Conservation (phyloP, 768 basidiomycete genomes). For the Hygrophorus russula region DNA sequence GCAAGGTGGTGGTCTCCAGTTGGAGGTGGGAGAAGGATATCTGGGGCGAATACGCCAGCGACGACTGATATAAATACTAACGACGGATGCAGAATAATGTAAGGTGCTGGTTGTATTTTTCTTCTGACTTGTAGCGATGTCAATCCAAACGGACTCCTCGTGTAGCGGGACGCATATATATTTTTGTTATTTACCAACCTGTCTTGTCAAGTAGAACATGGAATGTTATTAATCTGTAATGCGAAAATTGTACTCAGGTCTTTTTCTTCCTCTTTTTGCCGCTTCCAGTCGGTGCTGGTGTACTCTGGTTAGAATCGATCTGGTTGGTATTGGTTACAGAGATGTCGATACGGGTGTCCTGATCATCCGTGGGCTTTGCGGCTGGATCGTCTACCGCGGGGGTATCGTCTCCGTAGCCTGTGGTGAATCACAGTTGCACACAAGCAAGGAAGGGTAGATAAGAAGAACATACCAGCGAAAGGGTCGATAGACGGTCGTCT, state of each 20-base stretch:
- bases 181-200: no score
- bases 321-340: no score
- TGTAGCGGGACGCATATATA: no score
- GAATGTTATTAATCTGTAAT: no score
- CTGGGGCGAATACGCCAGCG: constrained; percentile 41
- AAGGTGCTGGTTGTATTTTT: constrained; percentile 20
- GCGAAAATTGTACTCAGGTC: background rate
- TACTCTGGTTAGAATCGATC: no score
- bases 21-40: constrained; percentile 28
- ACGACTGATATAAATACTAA: constrained; percentile 32
- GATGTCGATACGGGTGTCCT: no score
- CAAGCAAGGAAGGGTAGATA: background rate
- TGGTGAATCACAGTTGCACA: background rate
- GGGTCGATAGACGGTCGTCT: constrained; percentile 49
- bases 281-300: no score
- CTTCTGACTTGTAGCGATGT: constrained; percentile 9
- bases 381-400: background rate
- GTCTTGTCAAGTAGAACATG: no score
- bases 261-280: no score
- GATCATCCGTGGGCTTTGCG: no score
- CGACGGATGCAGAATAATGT: constrained; percentile 66
- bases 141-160: no score
- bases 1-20: constrained; percentile 44
- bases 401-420: constrained; percentile 3
- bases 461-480: constrained; percentile 40